A percentile compares a stretch with the other conserved stretches of the same genome.
phyloP scores from a whole-genome alignment of 371 early-diverging fungal genomes.

The Mucor saturninus region DNA sequence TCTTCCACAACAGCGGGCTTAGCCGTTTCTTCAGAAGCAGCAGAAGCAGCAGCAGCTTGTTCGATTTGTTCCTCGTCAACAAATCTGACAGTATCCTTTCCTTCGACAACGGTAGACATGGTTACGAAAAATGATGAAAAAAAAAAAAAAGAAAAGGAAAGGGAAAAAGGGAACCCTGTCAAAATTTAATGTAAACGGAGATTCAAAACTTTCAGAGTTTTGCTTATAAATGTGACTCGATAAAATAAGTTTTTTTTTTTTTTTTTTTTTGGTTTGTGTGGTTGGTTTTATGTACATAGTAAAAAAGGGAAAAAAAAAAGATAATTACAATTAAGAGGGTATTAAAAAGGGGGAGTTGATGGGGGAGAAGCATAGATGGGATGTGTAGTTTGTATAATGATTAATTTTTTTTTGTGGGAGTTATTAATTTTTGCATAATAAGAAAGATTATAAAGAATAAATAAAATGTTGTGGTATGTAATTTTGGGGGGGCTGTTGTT shows the following conservation, averaged over 20 bases:
- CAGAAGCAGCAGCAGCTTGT: conserved; percentile 20
- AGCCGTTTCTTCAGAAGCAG: not conserved
- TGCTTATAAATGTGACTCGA: too few relatives aligned
- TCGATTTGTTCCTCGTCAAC: conserved; percentile 49
- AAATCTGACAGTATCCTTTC: conserved; percentile 62
- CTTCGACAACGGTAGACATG: conserved; percentile 37
- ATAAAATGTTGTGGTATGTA: not conserved
- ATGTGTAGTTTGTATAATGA: not conserved
- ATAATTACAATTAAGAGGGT: conserved; percentile 1
- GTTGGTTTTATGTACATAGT: not conserved
- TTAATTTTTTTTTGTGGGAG: not conserved
- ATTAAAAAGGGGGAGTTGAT: not conserved
- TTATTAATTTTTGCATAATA: conserved; percentile 2
- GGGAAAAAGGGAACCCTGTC: conserved; percentile 4
- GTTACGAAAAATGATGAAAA: not conserved
- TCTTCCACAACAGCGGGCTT: conserved; percentile 3
- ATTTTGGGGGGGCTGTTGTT: not conserved
- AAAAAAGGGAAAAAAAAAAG: not conserved
- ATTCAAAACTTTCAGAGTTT: too few relatives aligned
- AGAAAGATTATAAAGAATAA: not conserved
- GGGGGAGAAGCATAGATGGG: not conserved
- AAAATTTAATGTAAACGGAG: not conserved
- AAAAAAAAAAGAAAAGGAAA: not conserved
- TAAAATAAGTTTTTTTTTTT: too few relatives aligned
- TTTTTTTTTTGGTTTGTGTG: too few relatives aligned